Evolutionary conservation across 2,329 filamentous ascomycete species (phyloP).

Genomic region (Polychaeton citri): DNA sequence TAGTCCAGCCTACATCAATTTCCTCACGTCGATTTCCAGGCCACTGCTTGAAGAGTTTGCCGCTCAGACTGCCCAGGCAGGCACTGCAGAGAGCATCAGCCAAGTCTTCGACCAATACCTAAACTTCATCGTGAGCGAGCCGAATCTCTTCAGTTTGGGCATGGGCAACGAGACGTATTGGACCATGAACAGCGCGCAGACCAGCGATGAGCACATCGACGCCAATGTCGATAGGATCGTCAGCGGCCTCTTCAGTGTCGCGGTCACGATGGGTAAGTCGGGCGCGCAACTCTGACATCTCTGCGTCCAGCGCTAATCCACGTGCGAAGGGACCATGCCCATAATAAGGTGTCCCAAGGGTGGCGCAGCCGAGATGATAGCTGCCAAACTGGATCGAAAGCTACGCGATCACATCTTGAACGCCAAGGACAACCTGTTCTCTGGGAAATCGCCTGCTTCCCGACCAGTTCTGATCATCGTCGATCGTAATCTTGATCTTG

Average conservation of each 20-base stretch:
- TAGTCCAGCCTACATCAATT: conserved; percentile 90
- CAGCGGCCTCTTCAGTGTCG: conserved; percentile 90
- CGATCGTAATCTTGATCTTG: conserved; percentile 87
- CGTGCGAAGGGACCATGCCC: conserved; percentile 60
- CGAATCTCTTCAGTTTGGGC: conserved; percentile 86
- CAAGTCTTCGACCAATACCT: conserved; percentile 95
- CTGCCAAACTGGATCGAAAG: conserved; percentile 86
- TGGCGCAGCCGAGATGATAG: conserved; percentile 86
- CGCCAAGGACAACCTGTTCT: conserved; percentile 95
- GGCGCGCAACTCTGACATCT: background rate
- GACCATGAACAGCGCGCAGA: conserved; percentile 88
- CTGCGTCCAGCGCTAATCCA: background rate
- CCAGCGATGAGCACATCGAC: conserved; percentile 81
- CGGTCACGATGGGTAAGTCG: conserved; percentile 81
- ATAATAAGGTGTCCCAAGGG: conserved; percentile 91
- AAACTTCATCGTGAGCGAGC: conserved; percentile 93
- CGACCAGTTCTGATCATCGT: conserved; percentile 85
- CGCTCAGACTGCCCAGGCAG: conserved; percentile 67
- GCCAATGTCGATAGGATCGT: conserved; percentile 80
- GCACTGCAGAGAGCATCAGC: conserved; percentile 77
- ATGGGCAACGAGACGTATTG: conserved; percentile 91
- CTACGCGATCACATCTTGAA: conserved; percentile 93
- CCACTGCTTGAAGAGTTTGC: conserved; percentile 91
- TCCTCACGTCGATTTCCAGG: conserved; percentile 82
- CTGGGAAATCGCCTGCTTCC: conserved; percentile 50